Conservation (phyloP, 2,329 filamentous ascomycete genomes). For the Gliomastix tumulicola region DNA sequence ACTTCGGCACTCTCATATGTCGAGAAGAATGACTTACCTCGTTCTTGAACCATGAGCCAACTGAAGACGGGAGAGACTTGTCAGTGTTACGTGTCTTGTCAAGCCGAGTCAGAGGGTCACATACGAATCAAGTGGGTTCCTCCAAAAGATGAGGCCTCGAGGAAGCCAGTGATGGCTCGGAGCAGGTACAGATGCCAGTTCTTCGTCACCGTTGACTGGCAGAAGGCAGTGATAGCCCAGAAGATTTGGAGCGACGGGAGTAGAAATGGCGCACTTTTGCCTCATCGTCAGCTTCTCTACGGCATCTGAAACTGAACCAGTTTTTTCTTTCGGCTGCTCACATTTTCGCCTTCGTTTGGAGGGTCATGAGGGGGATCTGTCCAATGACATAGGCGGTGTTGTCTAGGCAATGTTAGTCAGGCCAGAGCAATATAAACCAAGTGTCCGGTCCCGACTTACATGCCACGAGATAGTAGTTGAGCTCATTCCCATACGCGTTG, state of each 20-base stretch:
- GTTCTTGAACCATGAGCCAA: conserved; percentile 19
- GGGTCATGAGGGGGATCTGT: conserved; percentile 16
- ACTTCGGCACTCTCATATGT: too few species aligned
- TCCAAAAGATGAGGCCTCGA: conserved; percentile 15
- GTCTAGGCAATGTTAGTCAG: too few species aligned
- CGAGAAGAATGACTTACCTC: too few species aligned
- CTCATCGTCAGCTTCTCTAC: too few species aligned
- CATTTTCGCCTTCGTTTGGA: conserved; percentile 17
- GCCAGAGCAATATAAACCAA: not conserved
- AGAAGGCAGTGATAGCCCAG: conserved; percentile 17
- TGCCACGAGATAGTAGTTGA: conserved; percentile 12
- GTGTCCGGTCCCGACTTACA: too few species aligned
- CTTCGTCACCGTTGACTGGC: conserved; percentile 12
- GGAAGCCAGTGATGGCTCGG: conserved; percentile 13
- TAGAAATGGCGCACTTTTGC: conserved; percentile 13
- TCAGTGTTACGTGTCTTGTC: not conserved
- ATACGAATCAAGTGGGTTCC: conserved; percentile 18
- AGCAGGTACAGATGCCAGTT: conserved; percentile 16
- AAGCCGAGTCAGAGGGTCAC: conserved; percentile 1
- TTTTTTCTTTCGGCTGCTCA: too few species aligned
- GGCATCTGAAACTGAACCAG: too few species aligned
- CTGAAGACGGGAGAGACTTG: not conserved
- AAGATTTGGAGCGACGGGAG: conserved; percentile 13
- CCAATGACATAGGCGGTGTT: conserved; percentile 25
- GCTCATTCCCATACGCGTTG: conserved; percentile 21